Evolutionary conservation across 305 asterid species (phyloP).

Genomic region (Salvia sclarea): DNA sequence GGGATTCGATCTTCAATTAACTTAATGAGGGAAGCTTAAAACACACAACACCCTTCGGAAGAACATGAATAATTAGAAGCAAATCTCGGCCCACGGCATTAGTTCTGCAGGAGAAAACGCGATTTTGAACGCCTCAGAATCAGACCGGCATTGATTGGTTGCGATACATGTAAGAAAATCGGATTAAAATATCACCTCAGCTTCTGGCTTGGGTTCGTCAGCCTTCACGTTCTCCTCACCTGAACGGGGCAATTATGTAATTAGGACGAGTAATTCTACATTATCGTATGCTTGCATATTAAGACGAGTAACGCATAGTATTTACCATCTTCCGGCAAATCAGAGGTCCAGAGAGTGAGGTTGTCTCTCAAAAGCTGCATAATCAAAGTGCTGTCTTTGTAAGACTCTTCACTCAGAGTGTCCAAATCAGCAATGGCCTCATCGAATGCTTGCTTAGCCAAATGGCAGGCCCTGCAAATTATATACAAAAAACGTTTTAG

Average conservation of each 20-base stretch:
- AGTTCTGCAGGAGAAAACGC: constrained; percentile 29
- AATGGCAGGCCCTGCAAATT: constrained; percentile 58
- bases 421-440: constrained; percentile 72
- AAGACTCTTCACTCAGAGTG: constrained; percentile 60
- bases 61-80: constrained; percentile 11
- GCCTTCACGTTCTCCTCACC: constrained; percentile 41
- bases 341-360: constrained; percentile 73
- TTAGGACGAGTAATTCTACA: neutral
- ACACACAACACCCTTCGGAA: constrained; percentile 17
- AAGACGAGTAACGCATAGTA: neutral
- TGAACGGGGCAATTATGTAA: neutral
- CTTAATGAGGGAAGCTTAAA: constrained; percentile 14
- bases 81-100: constrained; percentile 10
- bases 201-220: constrained; percentile 37
- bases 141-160: neutral
- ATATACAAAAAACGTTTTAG: neutral
- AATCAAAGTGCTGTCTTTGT: constrained; percentile 68
- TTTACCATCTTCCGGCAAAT: constrained; percentile 72
- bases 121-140: neutral
- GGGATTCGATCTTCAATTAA: neutral
- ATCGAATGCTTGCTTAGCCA: constrained; percentile 71
- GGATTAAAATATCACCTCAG: constrained; percentile 28
- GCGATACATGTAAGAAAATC: neutral
- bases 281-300: neutral
- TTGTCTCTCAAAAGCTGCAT: constrained; percentile 73